Conservation (phyloP, 768 basidiomycete species). For the Russula sp. region DNA sequence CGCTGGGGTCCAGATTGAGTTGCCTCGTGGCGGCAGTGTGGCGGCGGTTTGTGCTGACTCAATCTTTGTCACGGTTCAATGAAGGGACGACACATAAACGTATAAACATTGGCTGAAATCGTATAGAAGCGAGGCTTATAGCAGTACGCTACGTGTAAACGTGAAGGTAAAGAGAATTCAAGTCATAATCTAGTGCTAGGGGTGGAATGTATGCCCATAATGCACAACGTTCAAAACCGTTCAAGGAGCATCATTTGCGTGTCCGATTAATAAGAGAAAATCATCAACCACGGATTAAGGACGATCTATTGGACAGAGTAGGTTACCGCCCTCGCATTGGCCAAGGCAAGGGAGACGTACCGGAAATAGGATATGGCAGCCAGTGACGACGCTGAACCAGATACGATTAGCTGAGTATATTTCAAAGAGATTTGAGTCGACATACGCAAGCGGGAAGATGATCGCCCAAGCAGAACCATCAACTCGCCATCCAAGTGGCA, state of each 20-base stretch:
- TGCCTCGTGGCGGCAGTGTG: constrained; percentile 17
- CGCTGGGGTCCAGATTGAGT: neutral
- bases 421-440: constrained; percentile 29
- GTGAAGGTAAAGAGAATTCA: no score
- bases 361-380: constrained; percentile 73
- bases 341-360: constrained; percentile 42
- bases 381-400: constrained; percentile 49
- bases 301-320: constrained; percentile 50
- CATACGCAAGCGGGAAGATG: constrained; percentile 69
- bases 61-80: no score
- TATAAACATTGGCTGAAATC: neutral
- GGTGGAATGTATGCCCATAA: no score
- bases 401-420: neutral
- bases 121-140: neutral
- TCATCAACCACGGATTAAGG: constrained; percentile 87
- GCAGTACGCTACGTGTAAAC: neutral
- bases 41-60: neutral
- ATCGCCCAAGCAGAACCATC: constrained; percentile 65
- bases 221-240: neutral
- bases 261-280: constrained; percentile 56
- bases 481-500: constrained; percentile 67
- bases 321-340: constrained; percentile 33
- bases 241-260: neutral
- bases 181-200: no score
- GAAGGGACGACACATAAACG: neutral